Evolutionary conservation across 495 filamentous ascomycete genomes (phyloP).

Genomic region (Penicillium ochrochloron): DNA sequence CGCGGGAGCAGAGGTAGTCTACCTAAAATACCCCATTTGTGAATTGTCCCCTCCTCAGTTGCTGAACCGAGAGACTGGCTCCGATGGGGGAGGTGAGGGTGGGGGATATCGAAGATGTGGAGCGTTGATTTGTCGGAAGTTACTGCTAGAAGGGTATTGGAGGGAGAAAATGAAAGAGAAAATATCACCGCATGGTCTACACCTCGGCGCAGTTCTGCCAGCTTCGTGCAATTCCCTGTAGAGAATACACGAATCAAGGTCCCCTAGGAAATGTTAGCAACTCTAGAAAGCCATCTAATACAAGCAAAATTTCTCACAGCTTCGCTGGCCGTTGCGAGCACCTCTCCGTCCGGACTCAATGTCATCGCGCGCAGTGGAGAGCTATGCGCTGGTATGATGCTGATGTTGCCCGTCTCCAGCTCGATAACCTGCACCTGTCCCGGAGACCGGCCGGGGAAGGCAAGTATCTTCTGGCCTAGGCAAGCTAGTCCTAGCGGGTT

Average conservation of each 20-base stretch:
- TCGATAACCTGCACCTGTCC: slow-evolving; percentile 95
- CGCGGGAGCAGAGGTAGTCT: slow-evolving; percentile 79
- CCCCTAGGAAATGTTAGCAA: slow-evolving; percentile 55
- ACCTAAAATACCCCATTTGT: slow-evolving; percentile 81
- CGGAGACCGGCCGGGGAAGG: slow-evolving; percentile 80
- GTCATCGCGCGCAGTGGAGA: slow-evolving; percentile 78
- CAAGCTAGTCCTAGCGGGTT: slow-evolving; percentile 84
- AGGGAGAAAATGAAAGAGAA: slow-evolving; percentile 84
- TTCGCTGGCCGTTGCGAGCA: slow-evolving; percentile 91
- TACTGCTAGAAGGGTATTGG: slow-evolving; percentile 76
- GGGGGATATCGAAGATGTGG: slow-evolving; percentile 84
- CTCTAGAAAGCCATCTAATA: background rate
- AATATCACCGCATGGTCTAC: slow-evolving; percentile 87
- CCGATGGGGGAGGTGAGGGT: slow-evolving; percentile 41
- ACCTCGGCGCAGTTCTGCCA: slow-evolving; percentile 84
- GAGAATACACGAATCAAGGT: slow-evolving; percentile 87
- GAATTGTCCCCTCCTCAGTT: slow-evolving; percentile 54
- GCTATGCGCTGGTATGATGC: slow-evolving; percentile 91
- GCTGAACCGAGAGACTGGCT: slow-evolving; percentile 39
- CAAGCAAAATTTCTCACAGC: slow-evolving; percentile 52
- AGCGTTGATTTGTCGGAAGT: slow-evolving; percentile 97
- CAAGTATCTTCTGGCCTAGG: slow-evolving; percentile 70
- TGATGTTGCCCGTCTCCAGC: slow-evolving; percentile 79
- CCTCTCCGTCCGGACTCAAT: slow-evolving; percentile 77
- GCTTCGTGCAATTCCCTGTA: slow-evolving; percentile 73